Evolutionary conservation across 768 basidiomycete genomes (phyloP), one percentile per base, ranked within the genome.

Genomic region (Naematelia aurantialba): DNA sequence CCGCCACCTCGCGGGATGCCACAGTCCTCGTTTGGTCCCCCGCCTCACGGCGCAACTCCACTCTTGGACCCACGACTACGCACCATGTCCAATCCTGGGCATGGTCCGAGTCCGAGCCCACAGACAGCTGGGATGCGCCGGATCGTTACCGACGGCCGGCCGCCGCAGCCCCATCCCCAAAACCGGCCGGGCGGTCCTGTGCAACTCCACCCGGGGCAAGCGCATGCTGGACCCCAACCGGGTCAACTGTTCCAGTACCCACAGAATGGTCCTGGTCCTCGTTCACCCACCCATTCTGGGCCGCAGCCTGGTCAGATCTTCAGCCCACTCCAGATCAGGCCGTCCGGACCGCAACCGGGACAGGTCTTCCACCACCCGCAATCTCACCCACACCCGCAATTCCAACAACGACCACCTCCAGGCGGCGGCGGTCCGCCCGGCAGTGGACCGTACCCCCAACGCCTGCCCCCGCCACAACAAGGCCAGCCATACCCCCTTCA

Each of bases 221-320:
- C 62, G 24, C 63, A 68, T 56, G 60, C 66, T 12, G 70, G 70
- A 42, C 69, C 72, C 8, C 71, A 75, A 55, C 75, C 73, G 5
- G 73, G 75, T 25, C 72, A 76, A 60, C 59, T 75, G 4, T 76
- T 76, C 66, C 70, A 74, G 30, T 69, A 75, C 52, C 71, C 76
- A 10, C 56, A 59, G 44, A 52, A 53, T 5, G 52, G 49, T 39
- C 34, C 59, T 45, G 58, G 54, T 22, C 49, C 39, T 52, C 48
- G 54, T 29, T 34, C 56, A n/a, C 46, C 52, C 21, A 5, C 29
- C 21, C 34, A 12, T 42, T 45, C 26, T 8, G 62, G 65, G 45
- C 67, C 69, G 11, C 70, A 72, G 52, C 75, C 71, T n/a, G 76
- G 72, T 22, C 70, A 72, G 45, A 55, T 69, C 0, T 72, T 67